Base-by-base conservation (phyloP, 2,329 filamentous ascomycete species). In the Colletotrichum echinochloae region DNA sequence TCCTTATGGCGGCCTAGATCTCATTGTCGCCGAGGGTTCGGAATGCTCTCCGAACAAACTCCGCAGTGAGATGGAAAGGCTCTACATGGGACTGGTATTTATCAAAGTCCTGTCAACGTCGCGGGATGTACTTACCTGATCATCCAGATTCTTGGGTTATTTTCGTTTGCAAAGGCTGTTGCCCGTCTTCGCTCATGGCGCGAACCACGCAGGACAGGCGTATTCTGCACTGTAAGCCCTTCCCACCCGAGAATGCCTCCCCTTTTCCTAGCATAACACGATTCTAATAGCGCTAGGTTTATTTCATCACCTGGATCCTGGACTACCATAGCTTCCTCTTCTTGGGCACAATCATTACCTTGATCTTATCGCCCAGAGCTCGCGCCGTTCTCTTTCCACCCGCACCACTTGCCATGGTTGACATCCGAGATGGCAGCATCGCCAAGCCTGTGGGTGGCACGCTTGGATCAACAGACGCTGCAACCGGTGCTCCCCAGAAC, bases 401-500 rank as follows among this genome's bases (percentile, higher is more conserved):
- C 12, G 89, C 88, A 1, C 89, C 89, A 2, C 80, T 91, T 9
- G 86, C 89, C 12, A 79, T 91, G 9, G 87, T 91, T 49, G 82
- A 85, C 65, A 81, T 81, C 28, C 84, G 82, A 66, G 88, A 86
- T 0, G 89, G 89, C n/a, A 88, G 87, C 35, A 81, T 90, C 1
- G 86, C 90, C 74, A 89, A 89, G 73, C 89, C 89, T 5, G 87
- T 86, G 73, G 85, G 88, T 52, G 89, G 89, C 18, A 85, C 88
- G 0, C 77, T 91, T 2, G 89, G 88, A 16, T 90, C 87, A 52
- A 83, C 85, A 49, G 88, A 90, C 70, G 89, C 87, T 72, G 84
- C 86, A 1, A 91, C 89, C 2, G 89, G 89, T 26, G 89, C 89
- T 5, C 87, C 89, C 0, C 88, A 91, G 74, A 88, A 88, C 65